Percentiles rank a stretch among this genome's conserved stretches.
Conservation (phyloP, 2,329 filamentous ascomycete species). For the Colletotrichum horii region DNA sequence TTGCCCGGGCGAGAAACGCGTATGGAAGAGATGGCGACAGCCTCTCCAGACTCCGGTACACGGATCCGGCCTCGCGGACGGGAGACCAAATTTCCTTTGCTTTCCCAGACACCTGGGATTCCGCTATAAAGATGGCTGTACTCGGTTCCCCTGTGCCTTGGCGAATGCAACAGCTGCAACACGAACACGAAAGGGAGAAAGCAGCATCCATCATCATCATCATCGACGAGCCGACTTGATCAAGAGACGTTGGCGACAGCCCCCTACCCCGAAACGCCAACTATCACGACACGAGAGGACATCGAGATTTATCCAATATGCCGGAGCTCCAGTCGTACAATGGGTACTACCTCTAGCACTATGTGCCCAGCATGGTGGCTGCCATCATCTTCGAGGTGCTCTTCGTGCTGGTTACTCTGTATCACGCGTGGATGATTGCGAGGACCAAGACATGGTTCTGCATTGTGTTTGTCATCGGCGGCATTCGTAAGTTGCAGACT, state of each 20-base stretch:
- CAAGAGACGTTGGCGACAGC: background rate
- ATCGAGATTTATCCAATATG: constrained; percentile 24
- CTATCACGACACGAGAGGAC: background rate
- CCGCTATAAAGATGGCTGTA: constrained; percentile 6
- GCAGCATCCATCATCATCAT: background rate
- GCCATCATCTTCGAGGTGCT: constrained; percentile 48
- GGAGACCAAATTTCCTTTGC: background rate
- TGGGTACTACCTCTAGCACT: constrained; percentile 40
- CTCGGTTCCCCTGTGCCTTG: constrained; percentile 1
- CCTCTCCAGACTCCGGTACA: background rate
- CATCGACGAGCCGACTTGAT: background rate
- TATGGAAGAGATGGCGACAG: background rate
- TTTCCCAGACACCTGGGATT: background rate
- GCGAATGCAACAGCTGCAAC: background rate
- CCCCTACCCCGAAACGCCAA: background rate
- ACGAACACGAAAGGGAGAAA: background rate
- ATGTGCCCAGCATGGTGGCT: constrained; percentile 45
- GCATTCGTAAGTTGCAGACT: constrained; percentile 44
- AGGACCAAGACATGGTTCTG: constrained; percentile 55
- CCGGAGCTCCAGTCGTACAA: constrained; percentile 33
- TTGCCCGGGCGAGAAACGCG: background rate
- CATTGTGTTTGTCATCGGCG: constrained; percentile 52
- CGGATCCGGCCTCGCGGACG: background rate
- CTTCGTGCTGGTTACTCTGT: constrained; percentile 41
- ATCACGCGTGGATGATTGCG: constrained; percentile 47